Base-by-base conservation (phyloP, 345 rosid species). In the Corchorus olitorius region DNA sequence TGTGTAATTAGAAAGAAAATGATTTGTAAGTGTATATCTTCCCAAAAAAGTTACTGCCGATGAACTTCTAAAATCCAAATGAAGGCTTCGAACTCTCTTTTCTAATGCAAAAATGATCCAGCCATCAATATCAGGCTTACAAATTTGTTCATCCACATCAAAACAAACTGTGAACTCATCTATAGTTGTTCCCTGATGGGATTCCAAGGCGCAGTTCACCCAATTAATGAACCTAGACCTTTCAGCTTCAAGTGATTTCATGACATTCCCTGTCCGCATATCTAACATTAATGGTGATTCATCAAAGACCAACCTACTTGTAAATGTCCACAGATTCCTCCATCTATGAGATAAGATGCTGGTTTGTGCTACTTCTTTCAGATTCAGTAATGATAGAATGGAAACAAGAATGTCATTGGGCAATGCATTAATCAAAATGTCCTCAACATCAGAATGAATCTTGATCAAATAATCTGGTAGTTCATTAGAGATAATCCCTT, bases 371-470 rank as follows among this genome's bases (percentile, higher is more conserved):
- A 77, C 81, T 41, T 78, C 81, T 66, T 45, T 65, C 48, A 55
- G 34, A 17, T 64, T 20, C 73, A 72, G 53, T 6, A 55, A 15
- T 19, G 73, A 78, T n/a, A 72, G 35, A 52, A 78, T 46, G 10
- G 46, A 63, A 73, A 73, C 58, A 53, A 78, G n/a, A 53, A 78
- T 33, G 10, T 65, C 67, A 78, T 78, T 77, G 5, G 81, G 77
- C 72, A 78, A 45, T 33, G 35, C 19, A 64, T 14, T 15, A 64
- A 64, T 35, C 10, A 35, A 35, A 37, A 15, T n/a, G 10, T 3
- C 48, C 19, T 6, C 20, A 53, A 4, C 2, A 53, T n/a, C n/a
- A 13, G 8, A 53, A 17, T 53, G 5, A 15, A 52, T 52, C 15
- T n/a, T 4, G 55, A 15, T 8, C 13, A 50, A 15, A 13, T 4